phyloP scores from a whole-genome alignment of 1,139 yeast genomes.

The Candida glucosophila region DNA sequence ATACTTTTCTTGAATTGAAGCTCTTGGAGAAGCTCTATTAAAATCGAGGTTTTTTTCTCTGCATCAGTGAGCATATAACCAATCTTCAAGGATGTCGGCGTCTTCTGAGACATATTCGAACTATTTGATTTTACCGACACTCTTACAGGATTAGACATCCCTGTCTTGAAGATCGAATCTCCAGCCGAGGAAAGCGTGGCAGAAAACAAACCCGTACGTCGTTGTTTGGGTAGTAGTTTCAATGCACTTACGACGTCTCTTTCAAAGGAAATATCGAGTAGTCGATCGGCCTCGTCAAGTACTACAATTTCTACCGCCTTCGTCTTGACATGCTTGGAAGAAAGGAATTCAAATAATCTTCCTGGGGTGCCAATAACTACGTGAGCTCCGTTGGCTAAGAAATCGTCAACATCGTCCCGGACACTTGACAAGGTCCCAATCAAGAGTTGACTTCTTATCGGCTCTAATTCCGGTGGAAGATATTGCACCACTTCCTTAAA shows the following conservation, averaged over 20 bases:
- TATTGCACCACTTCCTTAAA: constrained; percentile 50
- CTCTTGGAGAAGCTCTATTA: constrained; percentile 46
- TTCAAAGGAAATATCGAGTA: constrained; percentile 72
- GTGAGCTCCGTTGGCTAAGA: constrained; percentile 50
- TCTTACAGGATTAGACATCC: constrained; percentile 85
- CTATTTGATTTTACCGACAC: constrained; percentile 57
- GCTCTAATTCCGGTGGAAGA: constrained; percentile 40
- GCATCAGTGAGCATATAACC: constrained; percentile 57
- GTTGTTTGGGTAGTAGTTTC: constrained; percentile 70
- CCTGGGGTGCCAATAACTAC: constrained; percentile 93
- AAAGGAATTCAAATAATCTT: constrained; percentile 66
- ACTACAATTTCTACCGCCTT: constrained; percentile 64
- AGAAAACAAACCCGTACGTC: constrained; percentile 87
- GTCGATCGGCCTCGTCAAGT: constrained; percentile 88
- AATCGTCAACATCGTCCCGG: constrained; percentile 64
- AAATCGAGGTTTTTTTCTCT: constrained; percentile 46
- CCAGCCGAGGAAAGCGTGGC: constrained; percentile 87
- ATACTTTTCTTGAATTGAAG: constrained; percentile 65
- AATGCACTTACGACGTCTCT: constrained; percentile 61
- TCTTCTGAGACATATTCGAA: constrained; percentile 32
- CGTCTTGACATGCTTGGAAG: constrained; percentile 41
- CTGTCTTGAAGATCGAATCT: constrained; percentile 58
- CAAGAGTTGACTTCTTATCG: constrained; percentile 57
- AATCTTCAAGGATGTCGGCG: constrained; percentile 62
- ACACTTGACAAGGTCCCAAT: constrained; percentile 73